phyloP scores from a whole-genome alignment of 495 filamentous ascomycete species.

The Trichoderma parareesei region DNA sequence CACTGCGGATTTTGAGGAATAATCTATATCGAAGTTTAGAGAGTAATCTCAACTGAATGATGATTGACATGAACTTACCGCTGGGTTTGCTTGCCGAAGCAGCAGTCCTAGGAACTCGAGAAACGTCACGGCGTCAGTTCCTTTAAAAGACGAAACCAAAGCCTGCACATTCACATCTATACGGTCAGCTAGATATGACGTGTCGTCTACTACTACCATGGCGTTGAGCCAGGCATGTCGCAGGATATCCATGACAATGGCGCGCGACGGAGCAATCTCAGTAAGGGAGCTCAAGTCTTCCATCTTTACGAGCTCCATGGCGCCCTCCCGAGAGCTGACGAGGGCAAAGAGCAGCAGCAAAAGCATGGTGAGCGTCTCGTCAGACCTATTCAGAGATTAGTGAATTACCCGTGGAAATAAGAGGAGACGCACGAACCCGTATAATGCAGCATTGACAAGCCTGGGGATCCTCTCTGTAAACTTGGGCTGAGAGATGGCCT shows the following conservation, averaged over 20 bases:
- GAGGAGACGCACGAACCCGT: conserved; percentile 33
- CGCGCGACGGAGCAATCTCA: conserved; percentile 44
- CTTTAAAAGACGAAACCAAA: conserved; percentile 41
- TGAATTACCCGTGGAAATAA: not conserved
- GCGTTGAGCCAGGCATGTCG: conserved; percentile 42
- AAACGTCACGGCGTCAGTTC: conserved; percentile 43
- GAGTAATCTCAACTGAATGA: not conserved
- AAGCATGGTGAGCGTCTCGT: conserved; percentile 40
- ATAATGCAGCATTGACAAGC: conserved; percentile 39
- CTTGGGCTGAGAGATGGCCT: conserved; percentile 30
- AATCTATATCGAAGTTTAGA: conserved; percentile 16
- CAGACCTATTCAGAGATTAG: conserved; percentile 34
- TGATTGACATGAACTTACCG: conserved; percentile 23
- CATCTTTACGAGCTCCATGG: conserved; percentile 34
- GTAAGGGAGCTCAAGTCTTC: conserved; percentile 42
- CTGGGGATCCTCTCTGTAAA: conserved; percentile 41
- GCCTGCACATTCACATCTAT: conserved; percentile 36
- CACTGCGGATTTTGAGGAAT: conserved; percentile 32
- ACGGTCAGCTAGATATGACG: conserved; percentile 22
- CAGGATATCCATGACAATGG: conserved; percentile 43
- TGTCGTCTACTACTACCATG: conserved; percentile 19
- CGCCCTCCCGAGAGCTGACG: conserved; percentile 37
- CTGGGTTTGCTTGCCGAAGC: conserved; percentile 31
- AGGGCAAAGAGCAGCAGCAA: conserved; percentile 48
- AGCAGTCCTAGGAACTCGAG: conserved; percentile 38